These are phyloP conservation scores for Orbilia oligospora DNA, from an alignment of 2,329 filamentous ascomycete species.

Conservation along the genomic window DNA sequence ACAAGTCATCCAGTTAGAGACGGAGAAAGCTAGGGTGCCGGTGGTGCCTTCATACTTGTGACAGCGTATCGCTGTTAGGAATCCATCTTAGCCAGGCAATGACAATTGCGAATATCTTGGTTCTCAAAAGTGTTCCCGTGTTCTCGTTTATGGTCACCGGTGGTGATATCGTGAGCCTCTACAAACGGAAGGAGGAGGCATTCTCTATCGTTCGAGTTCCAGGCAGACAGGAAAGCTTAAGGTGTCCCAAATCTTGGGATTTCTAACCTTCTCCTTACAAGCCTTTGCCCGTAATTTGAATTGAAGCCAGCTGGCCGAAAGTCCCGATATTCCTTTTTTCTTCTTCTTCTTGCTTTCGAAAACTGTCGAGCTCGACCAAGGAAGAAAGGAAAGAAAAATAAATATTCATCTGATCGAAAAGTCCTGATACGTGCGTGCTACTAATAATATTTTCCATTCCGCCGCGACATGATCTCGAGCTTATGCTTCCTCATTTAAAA, in stretches of 20 bases:
- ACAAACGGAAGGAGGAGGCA: conserved; percentile 60
- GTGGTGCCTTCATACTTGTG: conserved; percentile 5
- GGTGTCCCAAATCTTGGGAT: conserved; percentile 57
- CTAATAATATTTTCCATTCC: conserved; percentile 26
- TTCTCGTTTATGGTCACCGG: conserved; percentile 52
- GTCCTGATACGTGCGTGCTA: neutral
- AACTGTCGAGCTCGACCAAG: conserved; percentile 10
- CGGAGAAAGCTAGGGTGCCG: conserved; percentile 44
- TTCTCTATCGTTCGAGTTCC: conserved; percentile 59
- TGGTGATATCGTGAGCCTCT: conserved; percentile 59
- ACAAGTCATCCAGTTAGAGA: conserved; percentile 26
- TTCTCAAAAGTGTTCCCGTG: conserved; percentile 52
- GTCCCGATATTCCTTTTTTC: conserved; percentile 54
- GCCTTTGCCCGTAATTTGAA: conserved; percentile 7
- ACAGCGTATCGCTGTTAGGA: neutral
- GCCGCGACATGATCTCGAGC: conserved; percentile 16
- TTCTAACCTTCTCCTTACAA: conserved; percentile 57
- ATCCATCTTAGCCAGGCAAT: conserved; percentile 19
- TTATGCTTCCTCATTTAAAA: conserved; percentile 44
- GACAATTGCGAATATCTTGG: conserved; percentile 38
- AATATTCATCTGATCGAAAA: conserved; percentile 38
- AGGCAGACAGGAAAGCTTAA: conserved; percentile 61
- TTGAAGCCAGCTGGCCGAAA: conserved; percentile 58
- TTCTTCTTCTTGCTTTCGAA: neutral
- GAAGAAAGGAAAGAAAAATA: conserved; percentile 28